These are phyloP conservation scores for Gnaphalium uliginosum DNA, from an alignment of 129 eudicot genomes.

Conservation along the genomic window DNA sequence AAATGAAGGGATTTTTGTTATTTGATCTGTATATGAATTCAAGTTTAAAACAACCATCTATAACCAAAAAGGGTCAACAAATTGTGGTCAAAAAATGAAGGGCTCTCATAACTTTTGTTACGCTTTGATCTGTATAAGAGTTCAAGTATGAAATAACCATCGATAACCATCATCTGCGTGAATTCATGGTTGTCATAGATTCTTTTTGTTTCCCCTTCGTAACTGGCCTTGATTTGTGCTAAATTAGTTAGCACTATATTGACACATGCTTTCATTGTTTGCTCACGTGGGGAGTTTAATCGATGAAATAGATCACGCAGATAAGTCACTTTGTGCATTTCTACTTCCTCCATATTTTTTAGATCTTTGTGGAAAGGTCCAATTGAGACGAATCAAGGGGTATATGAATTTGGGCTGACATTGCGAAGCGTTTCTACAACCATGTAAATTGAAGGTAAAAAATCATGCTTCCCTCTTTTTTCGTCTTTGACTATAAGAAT, in stretches of 20 bases:
- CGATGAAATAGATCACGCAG: neutral
- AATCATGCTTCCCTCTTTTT: neutral
- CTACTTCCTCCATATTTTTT: neutral
- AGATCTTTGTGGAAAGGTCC: neutral
- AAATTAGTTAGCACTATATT: neutral
- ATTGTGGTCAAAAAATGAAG: neutral
- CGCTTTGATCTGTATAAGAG: neutral
- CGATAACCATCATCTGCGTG: constrained; percentile 31
- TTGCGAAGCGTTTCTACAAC: neutral
- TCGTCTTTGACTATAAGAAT: neutral
- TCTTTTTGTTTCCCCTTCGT: neutral
- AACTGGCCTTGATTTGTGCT: neutral
- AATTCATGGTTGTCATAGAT: neutral
- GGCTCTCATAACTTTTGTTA: neutral
- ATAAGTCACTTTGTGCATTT: neutral
- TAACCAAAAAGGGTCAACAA: constrained; percentile 18
- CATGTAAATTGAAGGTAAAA: neutral
- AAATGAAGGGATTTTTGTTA: neutral
- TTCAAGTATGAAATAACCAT: constrained; percentile 31
- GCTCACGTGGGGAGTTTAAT: neutral
- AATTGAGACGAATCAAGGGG: neutral
- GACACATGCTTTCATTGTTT: constrained; percentile 12
- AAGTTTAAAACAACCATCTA: constrained; percentile 30
- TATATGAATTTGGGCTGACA: neutral
- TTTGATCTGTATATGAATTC: neutral